Conservation (phyloP, 306 rosid genomes). For the Lotus japonicus region DNA sequence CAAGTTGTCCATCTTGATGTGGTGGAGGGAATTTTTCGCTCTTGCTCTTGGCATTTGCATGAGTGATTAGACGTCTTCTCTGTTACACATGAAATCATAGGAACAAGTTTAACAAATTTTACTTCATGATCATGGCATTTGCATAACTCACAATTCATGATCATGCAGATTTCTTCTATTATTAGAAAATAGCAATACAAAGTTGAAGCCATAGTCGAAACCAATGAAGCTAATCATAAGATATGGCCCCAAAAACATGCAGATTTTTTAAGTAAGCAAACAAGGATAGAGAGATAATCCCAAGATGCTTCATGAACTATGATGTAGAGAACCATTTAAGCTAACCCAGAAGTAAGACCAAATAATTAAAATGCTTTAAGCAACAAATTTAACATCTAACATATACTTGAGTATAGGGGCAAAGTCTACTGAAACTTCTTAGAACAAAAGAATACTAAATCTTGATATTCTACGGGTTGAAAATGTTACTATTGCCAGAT, state of each 20-base stretch:
- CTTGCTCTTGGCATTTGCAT: conserved; percentile 93
- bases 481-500: background rate
- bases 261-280: background rate
- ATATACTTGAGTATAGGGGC: background rate
- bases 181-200: background rate
- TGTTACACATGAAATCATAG: conserved; percentile 37
- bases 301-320: background rate
- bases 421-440: background rate
- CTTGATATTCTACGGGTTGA: background rate
- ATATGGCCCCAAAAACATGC: conserved; percentile 8
- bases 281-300: background rate
- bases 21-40: conserved; percentile 98
- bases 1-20: conserved; percentile 84
- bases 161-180: background rate
- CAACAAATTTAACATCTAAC: background rate
- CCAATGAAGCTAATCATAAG: background rate
- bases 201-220: background rate
- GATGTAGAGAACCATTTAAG: background rate
- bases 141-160: background rate
- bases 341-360: too few relatives aligned
- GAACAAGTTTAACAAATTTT: background rate
- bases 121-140: too few relatives aligned
- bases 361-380: background rate
- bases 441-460: background rate
- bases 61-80: conserved; percentile 79